phyloP scores from a whole-genome alignment of 495 filamentous ascomycete genomes.

The Lentithecium fluviatile region DNA sequence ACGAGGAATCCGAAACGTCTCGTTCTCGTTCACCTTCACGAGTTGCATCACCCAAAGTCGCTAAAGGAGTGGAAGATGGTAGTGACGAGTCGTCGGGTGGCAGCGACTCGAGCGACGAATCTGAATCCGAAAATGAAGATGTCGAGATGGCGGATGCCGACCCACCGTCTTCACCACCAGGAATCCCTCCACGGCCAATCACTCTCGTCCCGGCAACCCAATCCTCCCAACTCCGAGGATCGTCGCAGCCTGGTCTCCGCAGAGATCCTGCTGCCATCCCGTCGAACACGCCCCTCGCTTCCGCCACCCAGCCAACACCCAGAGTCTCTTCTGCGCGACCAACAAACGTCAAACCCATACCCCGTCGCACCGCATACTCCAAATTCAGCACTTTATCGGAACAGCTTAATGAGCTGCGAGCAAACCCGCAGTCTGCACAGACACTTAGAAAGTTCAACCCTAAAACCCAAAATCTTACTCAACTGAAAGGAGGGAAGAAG shows the following conservation, averaged over 20 bases:
- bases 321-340: no score
- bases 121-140: constrained; percentile 8
- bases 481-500: constrained; percentile 3
- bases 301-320: no score
- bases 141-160: constrained; percentile 18
- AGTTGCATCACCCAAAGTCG: background rate
- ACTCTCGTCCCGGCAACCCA: constrained; percentile 1
- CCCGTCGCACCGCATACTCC: background rate
- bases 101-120: background rate
- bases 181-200: background rate
- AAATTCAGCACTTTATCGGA: constrained; percentile 17
- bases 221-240: background rate
- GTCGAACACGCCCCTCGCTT: no score
- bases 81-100: background rate
- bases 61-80: background rate
- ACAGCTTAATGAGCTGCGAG: constrained; percentile 4
- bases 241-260: constrained; percentile 9
- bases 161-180: constrained; percentile 17
- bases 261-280: no score
- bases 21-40: background rate
- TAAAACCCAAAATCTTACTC: background rate
- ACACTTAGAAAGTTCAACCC: constrained; percentile 6
- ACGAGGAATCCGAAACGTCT: background rate
- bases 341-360: background rate
- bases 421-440: background rate